Evolutionary conservation across 2,329 filamentous ascomycete species (phyloP), one percentile per base, ranked within the genome.

Genomic region (Talaromyces islandicus): DNA sequence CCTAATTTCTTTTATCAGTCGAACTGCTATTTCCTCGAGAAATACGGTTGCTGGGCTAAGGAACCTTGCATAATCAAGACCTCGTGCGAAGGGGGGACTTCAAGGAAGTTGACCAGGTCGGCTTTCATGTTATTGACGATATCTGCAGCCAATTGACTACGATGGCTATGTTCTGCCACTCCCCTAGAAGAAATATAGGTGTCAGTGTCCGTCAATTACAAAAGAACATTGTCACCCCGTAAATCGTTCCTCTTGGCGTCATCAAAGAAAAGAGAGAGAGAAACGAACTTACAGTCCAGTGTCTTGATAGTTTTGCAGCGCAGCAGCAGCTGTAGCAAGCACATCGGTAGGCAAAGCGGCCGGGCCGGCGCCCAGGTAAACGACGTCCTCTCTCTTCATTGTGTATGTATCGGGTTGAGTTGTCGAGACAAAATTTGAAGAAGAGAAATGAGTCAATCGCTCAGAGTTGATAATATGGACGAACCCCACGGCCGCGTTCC

Each of bases 291-390:
- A 60, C 55, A 97, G 82, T 60, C 93, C 93, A 43, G 86, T 90
- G 72, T 85, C 81, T 53, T 93, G 81, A 80, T 86, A 96, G 80
- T 97, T 89, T 65, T 96, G 76, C 4, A 97, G 86, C 1, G 90
- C 89, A 71, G 85, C 74, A 1, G 91, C 86, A 56, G 91, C 92
- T 51, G 81, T 82, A 74, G 94, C 86, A 55, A 97, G 84, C 24
- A 97, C 90, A 4, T 85, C 77, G 12, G 90, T 95, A 25, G 92
- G 92, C 19, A 97, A 83, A 32, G 86, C 81, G n/a, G 93, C 92
- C 54, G 93, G 93, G 64, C 93, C 93, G 57, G 93, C 92, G 63
- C 92, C 92, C 68, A 96, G 96, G 77, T 95, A 94, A 65, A 87
- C 84, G 72, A 94, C 85, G 64, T 93, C 88, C 67, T 85, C 81